Percentiles rank a stretch among this genome's conserved stretches.
These are phyloP conservation scores for Sesbania bispinosa DNA, from an alignment of 306 rosid genomes.

Conservation along the genomic window DNA sequence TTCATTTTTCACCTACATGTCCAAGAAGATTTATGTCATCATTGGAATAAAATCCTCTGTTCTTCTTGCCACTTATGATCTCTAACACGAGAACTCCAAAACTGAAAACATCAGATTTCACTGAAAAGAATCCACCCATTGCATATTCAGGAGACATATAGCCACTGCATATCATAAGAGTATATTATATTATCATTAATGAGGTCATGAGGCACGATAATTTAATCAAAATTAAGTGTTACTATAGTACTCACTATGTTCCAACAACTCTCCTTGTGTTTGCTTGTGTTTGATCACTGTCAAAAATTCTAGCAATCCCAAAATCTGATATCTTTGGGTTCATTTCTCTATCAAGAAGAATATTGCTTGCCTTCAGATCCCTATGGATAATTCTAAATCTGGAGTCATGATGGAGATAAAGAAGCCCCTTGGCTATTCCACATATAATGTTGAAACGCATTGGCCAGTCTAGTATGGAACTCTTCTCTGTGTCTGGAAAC, in stretches of 20 bases:
- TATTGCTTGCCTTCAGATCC: conserved; percentile 63
- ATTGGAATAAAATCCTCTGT: conserved; percentile 44
- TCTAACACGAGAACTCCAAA: too few species aligned
- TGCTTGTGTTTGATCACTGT: conserved; percentile 57
- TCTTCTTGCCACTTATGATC: too few species aligned
- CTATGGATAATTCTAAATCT: conserved; percentile 56
- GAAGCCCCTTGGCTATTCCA: conserved; percentile 62
- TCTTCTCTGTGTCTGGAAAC: conserved; percentile 34
- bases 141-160: too few species aligned
- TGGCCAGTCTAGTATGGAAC: conserved; percentile 41
- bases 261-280: conserved; percentile 61
- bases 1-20: conserved; percentile 31
- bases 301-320: conserved; percentile 67
- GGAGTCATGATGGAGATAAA: conserved; percentile 67
- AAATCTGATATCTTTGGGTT: conserved; percentile 69
- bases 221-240: too few species aligned
- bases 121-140: too few species aligned
- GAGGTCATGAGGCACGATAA: too few species aligned
- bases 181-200: neutral
- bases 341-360: conserved; percentile 56
- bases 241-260: conserved; percentile 53
- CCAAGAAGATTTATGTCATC: conserved; percentile 55
- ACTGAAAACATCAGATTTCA: too few species aligned
- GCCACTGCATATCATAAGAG: conserved; percentile 20
- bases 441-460: conserved; percentile 52